Percentiles rank a stretch among this genome's conserved stretches.
phyloP scores from a whole-genome alignment of 805 yeast genomes.

The Candida tammaniensis region DNA sequence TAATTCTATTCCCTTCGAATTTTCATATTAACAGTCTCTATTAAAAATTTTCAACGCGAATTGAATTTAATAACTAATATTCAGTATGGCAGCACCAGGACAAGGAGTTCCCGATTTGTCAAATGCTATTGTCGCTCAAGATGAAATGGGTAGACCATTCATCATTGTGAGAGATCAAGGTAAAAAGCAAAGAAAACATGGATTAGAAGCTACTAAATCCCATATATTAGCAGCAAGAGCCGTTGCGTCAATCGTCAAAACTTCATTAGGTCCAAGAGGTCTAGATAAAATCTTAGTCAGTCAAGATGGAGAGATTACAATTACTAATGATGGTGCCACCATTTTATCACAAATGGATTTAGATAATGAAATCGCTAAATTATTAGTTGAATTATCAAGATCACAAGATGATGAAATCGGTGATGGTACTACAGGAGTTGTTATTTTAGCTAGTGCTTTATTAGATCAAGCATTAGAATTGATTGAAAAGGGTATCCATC shows the following conservation, averaged over 20 bases:
- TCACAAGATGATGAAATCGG: slow-evolving; percentile 99
- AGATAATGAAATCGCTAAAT: slow-evolving; percentile 93
- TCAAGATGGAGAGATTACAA: slow-evolving; percentile 97
- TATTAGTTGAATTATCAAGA: slow-evolving; percentile 87
- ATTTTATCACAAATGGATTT: slow-evolving; percentile 93
- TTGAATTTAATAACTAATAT: not conserved
- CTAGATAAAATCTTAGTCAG: slow-evolving; percentile 91
- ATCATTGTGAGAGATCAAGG: slow-evolving; percentile 89
- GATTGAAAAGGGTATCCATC: slow-evolving; percentile 96
- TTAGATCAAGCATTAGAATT: slow-evolving; percentile 92
- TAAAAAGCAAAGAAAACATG: slow-evolving; percentile 65
- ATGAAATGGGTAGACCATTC: slow-evolving; percentile 98
- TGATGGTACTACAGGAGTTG: slow-evolving; percentile 99
- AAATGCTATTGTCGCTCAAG: slow-evolving; percentile 98
- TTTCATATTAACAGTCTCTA: not conserved
- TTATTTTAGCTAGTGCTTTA: slow-evolving; percentile 90
- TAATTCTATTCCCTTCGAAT: no score
- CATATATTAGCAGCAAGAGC: slow-evolving; percentile 95
- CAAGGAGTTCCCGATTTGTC: slow-evolving; percentile 83
- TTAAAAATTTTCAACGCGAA: slow-evolving; percentile 12
- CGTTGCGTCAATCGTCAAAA: slow-evolving; percentile 86
- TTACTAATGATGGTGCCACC: slow-evolving; percentile 98
- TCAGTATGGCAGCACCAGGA: slow-evolving; percentile 15
- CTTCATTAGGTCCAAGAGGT: slow-evolving; percentile 98
- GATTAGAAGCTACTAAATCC: slow-evolving; percentile 55